These are phyloP conservation scores for Ambrosiella xylebori DNA, from an alignment of 2,329 filamentous ascomycete genomes.

Conservation along the genomic window DNA sequence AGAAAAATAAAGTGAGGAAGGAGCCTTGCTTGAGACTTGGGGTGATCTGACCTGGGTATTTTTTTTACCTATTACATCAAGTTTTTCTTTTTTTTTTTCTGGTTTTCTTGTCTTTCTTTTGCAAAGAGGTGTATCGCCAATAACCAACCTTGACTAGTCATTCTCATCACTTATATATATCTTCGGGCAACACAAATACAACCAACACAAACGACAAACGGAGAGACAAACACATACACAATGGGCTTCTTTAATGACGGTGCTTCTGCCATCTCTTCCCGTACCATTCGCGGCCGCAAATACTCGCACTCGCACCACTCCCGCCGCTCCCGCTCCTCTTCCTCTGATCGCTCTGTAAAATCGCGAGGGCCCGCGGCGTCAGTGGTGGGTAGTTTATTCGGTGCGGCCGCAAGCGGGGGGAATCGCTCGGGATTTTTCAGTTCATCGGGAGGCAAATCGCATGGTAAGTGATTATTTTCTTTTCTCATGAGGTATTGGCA, in stretches of 20 bases:
- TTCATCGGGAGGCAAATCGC: background rate
- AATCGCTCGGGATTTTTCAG: background rate
- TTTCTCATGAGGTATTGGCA: background rate
- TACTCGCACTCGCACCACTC: background rate
- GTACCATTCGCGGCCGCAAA: slow-evolving; percentile 2
- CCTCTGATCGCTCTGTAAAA: background rate
- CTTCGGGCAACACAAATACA: background rate
- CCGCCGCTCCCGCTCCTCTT: slow-evolving; percentile 5
- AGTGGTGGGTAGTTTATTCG: slow-evolving; percentile 21
- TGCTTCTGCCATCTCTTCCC: slow-evolving; percentile 11
- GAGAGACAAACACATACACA: background rate
- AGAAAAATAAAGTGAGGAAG: no score
- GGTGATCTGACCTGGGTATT: no score
- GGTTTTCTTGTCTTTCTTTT: background rate
- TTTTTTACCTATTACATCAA: background rate
- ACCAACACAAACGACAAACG: background rate
- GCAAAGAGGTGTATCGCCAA: background rate
- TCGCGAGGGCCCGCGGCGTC: slow-evolving; percentile 8
- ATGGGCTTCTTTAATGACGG: slow-evolving; percentile 14
- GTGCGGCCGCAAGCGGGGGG: slow-evolving; percentile 23
- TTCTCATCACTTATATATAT: background rate
- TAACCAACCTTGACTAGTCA: no score
- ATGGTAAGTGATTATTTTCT: background rate
- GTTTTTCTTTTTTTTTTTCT: background rate
- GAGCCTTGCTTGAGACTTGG: no score